These are phyloP conservation scores for Pyrenophora teres DNA, from an alignment of 2,329 filamentous ascomycete species.

Conservation along the genomic window DNA sequence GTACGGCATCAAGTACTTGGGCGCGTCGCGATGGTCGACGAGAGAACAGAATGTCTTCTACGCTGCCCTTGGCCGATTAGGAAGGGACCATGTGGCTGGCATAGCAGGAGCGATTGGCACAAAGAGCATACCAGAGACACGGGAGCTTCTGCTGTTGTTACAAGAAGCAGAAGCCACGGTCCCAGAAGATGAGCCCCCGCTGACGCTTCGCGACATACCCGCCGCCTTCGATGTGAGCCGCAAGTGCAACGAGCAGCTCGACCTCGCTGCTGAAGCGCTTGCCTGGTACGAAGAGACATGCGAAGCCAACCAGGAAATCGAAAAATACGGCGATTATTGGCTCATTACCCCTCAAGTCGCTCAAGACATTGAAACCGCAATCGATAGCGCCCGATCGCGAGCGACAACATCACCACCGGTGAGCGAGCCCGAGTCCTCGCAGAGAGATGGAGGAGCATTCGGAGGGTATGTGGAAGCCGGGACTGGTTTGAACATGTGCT, in stretches of 20 bases:
- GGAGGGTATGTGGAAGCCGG: constrained; percentile 13
- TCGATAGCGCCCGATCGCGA: constrained; percentile 10
- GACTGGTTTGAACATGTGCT: not conserved
- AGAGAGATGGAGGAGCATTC: constrained; percentile 7
- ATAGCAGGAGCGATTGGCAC: constrained; percentile 68
- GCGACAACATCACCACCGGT: constrained; percentile 24
- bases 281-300: constrained; percentile 66
- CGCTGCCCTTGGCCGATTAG: constrained; percentile 65
- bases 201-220: constrained; percentile 62
- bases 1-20: constrained; percentile 62
- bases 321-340: constrained; percentile 68
- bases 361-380: constrained; percentile 39
- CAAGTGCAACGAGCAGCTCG: constrained; percentile 68
- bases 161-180: constrained; percentile 55
- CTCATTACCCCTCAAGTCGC: constrained; percentile 58
- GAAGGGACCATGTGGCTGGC: constrained; percentile 63
- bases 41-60: constrained; percentile 75
- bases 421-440: constrained; percentile 12
- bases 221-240: constrained; percentile 73
- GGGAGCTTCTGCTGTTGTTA: constrained; percentile 69
- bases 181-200: constrained; percentile 41
- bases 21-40: constrained; percentile 70
- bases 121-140: constrained; percentile 77
- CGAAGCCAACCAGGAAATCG: constrained; percentile 64
- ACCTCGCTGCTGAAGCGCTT: constrained; percentile 70